Conservation (phyloP, 345 rosid species). For the Rhodamnia argentea region DNA sequence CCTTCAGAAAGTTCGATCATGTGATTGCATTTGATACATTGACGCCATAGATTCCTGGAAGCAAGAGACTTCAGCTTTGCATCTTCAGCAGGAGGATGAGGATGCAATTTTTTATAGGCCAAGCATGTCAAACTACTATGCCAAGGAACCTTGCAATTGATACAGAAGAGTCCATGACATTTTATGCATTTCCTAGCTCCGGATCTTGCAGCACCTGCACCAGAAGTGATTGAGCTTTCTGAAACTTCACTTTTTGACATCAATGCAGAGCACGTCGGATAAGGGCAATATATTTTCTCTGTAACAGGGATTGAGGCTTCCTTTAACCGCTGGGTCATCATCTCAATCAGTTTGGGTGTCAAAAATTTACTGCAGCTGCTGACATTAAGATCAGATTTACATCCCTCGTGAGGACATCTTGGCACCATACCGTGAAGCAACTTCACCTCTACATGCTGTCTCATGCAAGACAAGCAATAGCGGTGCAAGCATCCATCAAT, state of each 20-base stretch:
- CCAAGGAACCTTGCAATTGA: slow-evolving; percentile 78
- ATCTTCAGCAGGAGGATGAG: slow-evolving; percentile 30
- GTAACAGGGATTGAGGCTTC: slow-evolving; percentile 53
- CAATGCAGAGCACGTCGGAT: slow-evolving; percentile 67
- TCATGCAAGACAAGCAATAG: slow-evolving; percentile 79
- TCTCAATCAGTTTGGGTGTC: slow-evolving; percentile 50
- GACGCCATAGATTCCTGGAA: slow-evolving; percentile 40
- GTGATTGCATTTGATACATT: slow-evolving; percentile 45
- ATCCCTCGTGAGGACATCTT: slow-evolving; percentile 63
- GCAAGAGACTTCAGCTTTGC: slow-evolving; percentile 41
- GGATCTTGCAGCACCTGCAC: slow-evolving; percentile 9
- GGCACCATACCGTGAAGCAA: slow-evolving; percentile 54
- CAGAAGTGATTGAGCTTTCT: slow-evolving; percentile 20
- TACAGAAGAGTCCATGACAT: slow-evolving; percentile 46
- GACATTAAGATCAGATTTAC: slow-evolving; percentile 43
- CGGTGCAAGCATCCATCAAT: slow-evolving; percentile 65
- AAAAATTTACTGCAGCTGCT: slow-evolving; percentile 46
- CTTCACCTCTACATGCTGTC: slow-evolving; percentile 66
- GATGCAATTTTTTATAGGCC: slow-evolving; percentile 30
- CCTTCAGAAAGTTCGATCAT: slow-evolving; percentile 56
- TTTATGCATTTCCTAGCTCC: slow-evolving; percentile 54
- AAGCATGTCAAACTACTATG: slow-evolving; percentile 39
- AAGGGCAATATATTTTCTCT: slow-evolving; percentile 72
- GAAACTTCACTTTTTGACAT: slow-evolving; percentile 48
- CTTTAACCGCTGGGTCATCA: slow-evolving; percentile 40